Evolutionary conservation across 1,284 basidiomycete species (phyloP).

Genomic region (Sanghuangporus sanghuang): DNA sequence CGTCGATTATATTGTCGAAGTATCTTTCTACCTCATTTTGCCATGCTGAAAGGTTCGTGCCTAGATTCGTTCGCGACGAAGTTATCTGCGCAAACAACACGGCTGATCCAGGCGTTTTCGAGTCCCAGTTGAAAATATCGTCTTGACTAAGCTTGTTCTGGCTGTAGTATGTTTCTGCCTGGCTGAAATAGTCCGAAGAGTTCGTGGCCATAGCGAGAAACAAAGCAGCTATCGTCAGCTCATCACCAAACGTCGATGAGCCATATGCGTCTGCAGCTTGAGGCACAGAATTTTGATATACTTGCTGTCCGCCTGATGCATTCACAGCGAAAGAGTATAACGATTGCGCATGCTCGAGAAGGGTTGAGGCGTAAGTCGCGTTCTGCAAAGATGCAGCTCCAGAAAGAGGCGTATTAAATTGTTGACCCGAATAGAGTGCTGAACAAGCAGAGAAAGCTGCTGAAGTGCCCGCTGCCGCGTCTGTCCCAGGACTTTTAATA

Average conservation of each 20-base stretch:
- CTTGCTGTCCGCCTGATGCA: slow-evolving; percentile 47
- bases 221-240: slow-evolving; percentile 69
- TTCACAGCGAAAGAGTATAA: slow-evolving; percentile 72
- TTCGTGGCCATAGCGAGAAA: slow-evolving; percentile 73
- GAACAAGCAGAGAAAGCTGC: slow-evolving; percentile 86
- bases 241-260: slow-evolving; percentile 68
- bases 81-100: slow-evolving; percentile 72
- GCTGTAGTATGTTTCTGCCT: slow-evolving; percentile 62
- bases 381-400: slow-evolving; percentile 70
- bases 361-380: slow-evolving; percentile 60
- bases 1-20: slow-evolving; percentile 67
- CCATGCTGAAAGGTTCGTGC: slow-evolving; percentile 61
- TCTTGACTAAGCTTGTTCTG: slow-evolving; percentile 53
- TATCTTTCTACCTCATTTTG: slow-evolving; percentile 68
- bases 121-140: slow-evolving; percentile 86
- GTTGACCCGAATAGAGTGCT: slow-evolving; percentile 62
- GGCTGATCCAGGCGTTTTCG: slow-evolving; percentile 69
- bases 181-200: slow-evolving; percentile 52
- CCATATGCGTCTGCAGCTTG: slow-evolving; percentile 61
- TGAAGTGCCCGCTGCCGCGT: slow-evolving; percentile 77
- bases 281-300: slow-evolving; percentile 66
- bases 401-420: slow-evolving; percentile 46
- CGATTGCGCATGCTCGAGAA: slow-evolving; percentile 69
- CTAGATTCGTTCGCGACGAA: slow-evolving; percentile 41
- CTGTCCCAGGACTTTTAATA: slow-evolving; percentile 69